Evolutionary conservation across 1,139 yeast genomes (phyloP), one percentile per base, ranked within the genome.

Genomic region (Geotrichum aggregatum): DNA sequence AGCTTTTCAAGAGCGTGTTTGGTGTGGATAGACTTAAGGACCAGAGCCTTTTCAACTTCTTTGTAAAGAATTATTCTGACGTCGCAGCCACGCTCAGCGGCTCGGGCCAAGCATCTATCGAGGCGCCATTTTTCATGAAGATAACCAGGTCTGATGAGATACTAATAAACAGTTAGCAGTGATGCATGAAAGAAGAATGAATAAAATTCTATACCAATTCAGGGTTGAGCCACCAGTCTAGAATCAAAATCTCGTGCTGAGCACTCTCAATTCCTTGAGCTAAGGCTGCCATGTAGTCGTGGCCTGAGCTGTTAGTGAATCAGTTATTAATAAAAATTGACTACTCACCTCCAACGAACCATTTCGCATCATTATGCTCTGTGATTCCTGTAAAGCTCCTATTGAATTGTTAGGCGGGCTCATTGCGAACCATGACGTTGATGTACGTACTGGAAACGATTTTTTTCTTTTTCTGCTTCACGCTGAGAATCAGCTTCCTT

Each of bases 211-310:
- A 13, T 50, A 54, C 57, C 10, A 80, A 61, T 59, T 80, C 84
- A 0, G 85, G 85, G 1, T 82, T 74, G 13, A 80, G 65, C 85
- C 84, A 80, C 85, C 85, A 80, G 63, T 80, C 85, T 61, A 80
- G 83, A 48, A 80, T 78, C 59, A 77, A 79, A 43, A 80, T 76
- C 6, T 78, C 82, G 66, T 80, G 84, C 57, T 77, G 76, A 1
- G 85, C 85, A 81, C 78, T 76, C 63, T 80, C 84, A 52, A 80
- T 66, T 0, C 84, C 84, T 1, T 82, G 72, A 2, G 83, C 78
- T 3, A 78, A 76, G 0, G 85, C 84, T n/a, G 56, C 56, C 54
- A 54, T 51, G 31, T 54, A 78, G 60, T 80, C 85, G 34, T 56
- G 59, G 41, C 59, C 58, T 55, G 41, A 14, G 10, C 26, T 42